Evolutionary conservation across 1,284 basidiomycete genomes (phyloP).

Genomic region (Cutaneotrichosporon sp.): DNA sequence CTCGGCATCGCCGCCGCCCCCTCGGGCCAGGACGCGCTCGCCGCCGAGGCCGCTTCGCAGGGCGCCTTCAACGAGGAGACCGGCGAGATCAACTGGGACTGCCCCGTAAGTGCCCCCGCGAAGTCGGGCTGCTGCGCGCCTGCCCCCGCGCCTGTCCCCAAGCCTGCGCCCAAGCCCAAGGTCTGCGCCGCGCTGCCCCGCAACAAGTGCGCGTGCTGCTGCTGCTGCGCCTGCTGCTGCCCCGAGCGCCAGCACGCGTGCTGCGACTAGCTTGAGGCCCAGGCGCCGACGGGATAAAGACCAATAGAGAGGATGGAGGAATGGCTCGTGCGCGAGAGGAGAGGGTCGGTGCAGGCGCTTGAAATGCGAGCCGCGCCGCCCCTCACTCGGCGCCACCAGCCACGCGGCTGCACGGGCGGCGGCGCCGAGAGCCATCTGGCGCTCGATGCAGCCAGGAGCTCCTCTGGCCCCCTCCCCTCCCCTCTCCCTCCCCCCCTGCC

Average conservation of each 20-base stretch:
- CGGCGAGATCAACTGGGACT: constrained; percentile 98
- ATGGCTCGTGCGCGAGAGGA: background rate
- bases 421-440: too few species aligned
- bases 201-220: background rate
- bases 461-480: too few species aligned
- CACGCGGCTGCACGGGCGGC: constrained; percentile 8
- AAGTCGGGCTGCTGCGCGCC: background rate
- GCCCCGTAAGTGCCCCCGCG: constrained; percentile 59
- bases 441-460: background rate
- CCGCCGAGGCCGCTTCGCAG: constrained; percentile 30
- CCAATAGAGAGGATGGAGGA: constrained; percentile 3
- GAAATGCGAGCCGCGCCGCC: background rate
- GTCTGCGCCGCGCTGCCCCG: background rate
- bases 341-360: background rate
- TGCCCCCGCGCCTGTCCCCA: too few species aligned
- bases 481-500: background rate
- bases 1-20: constrained; percentile 13
- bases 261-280: background rate
- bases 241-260: background rate
- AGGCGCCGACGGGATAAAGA: background rate
- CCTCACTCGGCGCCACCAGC: background rate
- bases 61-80: constrained; percentile 82
- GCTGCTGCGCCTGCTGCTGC: constrained; percentile 2
- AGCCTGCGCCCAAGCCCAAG: background rate
- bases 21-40: constrained; percentile 5